phyloP scores from a whole-genome alignment of 108 stramenopile species.

The Cyclotella distinguenda region DNA sequence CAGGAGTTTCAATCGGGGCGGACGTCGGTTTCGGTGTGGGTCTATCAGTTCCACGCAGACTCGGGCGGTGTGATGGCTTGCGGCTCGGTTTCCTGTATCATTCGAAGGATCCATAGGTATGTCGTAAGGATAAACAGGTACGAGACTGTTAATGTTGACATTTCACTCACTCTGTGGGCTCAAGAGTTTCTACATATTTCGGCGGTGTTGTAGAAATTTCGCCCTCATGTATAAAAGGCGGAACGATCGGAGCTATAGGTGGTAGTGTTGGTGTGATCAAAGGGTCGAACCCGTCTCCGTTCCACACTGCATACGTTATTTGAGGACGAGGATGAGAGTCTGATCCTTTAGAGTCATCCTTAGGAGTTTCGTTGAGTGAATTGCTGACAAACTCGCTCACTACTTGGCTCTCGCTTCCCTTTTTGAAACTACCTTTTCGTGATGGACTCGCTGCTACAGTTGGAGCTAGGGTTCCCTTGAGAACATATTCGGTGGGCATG shows the following conservation, averaged over 20 bases:
- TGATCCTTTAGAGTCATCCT: too few species aligned
- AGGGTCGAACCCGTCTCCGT: constrained; percentile 4
- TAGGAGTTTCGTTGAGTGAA: too few species aligned
- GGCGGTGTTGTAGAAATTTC: background rate
- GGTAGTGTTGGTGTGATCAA: background rate
- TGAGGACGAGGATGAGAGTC: too few species aligned
- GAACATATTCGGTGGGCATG: too few species aligned
- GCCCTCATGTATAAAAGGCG: background rate
- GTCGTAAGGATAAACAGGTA: background rate
- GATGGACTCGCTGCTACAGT: too few species aligned
- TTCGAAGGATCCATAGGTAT: background rate
- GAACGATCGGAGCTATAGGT: background rate
- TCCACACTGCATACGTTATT: too few species aligned
- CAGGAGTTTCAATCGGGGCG: background rate
- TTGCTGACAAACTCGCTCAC: too few species aligned
- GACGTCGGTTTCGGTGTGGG: background rate
- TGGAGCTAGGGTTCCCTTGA: too few species aligned
- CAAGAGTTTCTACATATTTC: background rate
- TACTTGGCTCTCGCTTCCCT: too few species aligned
- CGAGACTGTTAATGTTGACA: background rate
- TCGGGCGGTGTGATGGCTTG: background rate
- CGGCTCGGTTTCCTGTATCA: background rate
- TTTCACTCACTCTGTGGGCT: constrained; percentile 3
- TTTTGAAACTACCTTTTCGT: too few species aligned
- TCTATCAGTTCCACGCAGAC: background rate